Conservation (phyloP, 768 basidiomycete species). For the Lyophyllum atratum region DNA sequence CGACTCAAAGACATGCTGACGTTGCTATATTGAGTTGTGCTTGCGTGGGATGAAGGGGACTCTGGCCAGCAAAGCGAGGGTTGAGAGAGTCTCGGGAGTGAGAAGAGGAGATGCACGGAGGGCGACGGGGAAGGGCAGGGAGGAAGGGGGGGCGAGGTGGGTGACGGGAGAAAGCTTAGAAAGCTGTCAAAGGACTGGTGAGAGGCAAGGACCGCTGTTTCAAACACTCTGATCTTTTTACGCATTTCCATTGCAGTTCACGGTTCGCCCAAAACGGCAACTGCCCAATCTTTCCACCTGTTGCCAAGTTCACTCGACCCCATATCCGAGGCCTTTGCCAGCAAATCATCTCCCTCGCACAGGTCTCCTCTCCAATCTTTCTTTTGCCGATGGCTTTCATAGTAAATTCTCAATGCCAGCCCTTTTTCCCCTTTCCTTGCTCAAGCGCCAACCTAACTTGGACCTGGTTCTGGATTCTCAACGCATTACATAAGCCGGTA, state of each 20-base stretch:
- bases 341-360: neutral
- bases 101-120: neutral
- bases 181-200: constrained; percentile 23
- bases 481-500: constrained; percentile 15
- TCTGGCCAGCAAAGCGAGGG: constrained; percentile 5
- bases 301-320: constrained; percentile 5
- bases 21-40: no score
- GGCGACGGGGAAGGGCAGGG: constrained; percentile 12
- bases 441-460: neutral
- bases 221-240: constrained; percentile 33
- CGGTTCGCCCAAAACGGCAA: constrained; percentile 28
- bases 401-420: constrained; percentile 11
- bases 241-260: constrained; percentile 32
- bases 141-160: constrained; percentile 10
- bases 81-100: constrained; percentile 7
- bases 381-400: constrained; percentile 25
- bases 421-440: constrained; percentile 1
- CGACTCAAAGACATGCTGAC: constrained; percentile 71
- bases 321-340: constrained; percentile 8
- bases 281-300: constrained; percentile 13
- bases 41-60: constrained; percentile 37
- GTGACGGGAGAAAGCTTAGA: constrained; percentile 19
- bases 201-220: constrained; percentile 28
- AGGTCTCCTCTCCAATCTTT: constrained; percentile 11
- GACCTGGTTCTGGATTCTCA: constrained; percentile 4